phyloP scores from a whole-genome alignment of 495 filamentous ascomycete species.

The Podospora tetraspora region DNA sequence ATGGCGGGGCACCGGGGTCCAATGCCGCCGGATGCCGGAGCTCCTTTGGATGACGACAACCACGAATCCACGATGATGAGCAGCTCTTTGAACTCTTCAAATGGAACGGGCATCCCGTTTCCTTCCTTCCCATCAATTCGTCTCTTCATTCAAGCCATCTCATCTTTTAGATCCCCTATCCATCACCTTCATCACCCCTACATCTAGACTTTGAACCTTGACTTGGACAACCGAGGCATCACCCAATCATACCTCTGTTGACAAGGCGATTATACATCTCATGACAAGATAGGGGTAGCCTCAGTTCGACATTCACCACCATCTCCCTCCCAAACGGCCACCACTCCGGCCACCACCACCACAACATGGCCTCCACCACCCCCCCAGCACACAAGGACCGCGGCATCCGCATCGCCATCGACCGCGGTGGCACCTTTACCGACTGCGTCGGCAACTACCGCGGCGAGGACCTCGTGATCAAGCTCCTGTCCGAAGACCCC shows the following conservation, averaged over 20 bases:
- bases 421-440: slow-evolving; percentile 68
- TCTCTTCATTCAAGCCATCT: neutral
- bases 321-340: no score
- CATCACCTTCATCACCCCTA: neutral
- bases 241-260: neutral
- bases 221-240: neutral
- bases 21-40: neutral
- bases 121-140: neutral
- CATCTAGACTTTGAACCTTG: neutral
- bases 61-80: neutral
- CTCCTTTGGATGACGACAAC: slow-evolving; percentile 3
- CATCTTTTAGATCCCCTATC: neutral
- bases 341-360: neutral
- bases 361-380: slow-evolving; percentile 2
- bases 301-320: neutral
- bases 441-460: slow-evolving; percentile 63
- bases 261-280: neutral
- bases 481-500: slow-evolving; percentile 86
- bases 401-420: slow-evolving; percentile 56
- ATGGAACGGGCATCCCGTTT: neutral
- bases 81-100: neutral
- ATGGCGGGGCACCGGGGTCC: neutral
- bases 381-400: slow-evolving; percentile 23
- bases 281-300: neutral
- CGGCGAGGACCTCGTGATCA: slow-evolving; percentile 73